Evolutionary conservation across 2,329 filamentous ascomycete species (phyloP), one percentile per base, ranked within the genome.

Genomic region (Colletotrichum theobromicola): DNA sequence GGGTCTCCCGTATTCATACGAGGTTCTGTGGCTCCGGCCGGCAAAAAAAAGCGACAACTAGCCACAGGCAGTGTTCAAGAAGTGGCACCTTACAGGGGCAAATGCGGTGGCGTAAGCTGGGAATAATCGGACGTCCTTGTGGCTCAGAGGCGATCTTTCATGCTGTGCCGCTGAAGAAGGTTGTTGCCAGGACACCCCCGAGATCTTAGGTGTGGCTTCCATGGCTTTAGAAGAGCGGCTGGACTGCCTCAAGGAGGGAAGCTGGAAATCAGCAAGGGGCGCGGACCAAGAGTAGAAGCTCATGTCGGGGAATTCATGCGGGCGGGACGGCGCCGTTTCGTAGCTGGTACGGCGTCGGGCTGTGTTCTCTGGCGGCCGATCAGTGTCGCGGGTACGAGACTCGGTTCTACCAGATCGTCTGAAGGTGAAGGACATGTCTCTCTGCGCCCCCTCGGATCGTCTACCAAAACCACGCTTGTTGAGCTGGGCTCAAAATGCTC

Each of bases 131-230:
- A 74, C 69, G 28, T 64, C n/a, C 34, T 37, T 69, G 73, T 74
- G 73, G 73, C 73, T 75, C 64, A 75, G 73, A 65, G 73, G 61
- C 64, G 73, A 75, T 75, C 73, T 42, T 74, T 75, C 53, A 74
- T 75, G 73, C 73, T 61, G 30, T 46, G 55, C 34, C 50, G 68
- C 63, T 67, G 62, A 34, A 67, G 55, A 62, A 26, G 55, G 62
- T 30, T 16, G 37, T 42, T n/a, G 57, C 57, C 30, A n/a, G 72
- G 72, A 28, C 16, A n/a, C 71, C 71, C 62, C 37, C 30, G 28
- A 62, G 28, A 50, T 15, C 28, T 58, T 50, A 62, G 24, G 42
- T 67, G 68, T 57, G 57, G 68, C 64, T 72, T 58, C 66, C 69
- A 58, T 67, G 72, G 15, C 35, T 46, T 46, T 37, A 72, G 62